Evolutionary conservation across 2,329 filamentous ascomycete genomes (phyloP).

Genomic region (Xylariaceae sp.): DNA sequence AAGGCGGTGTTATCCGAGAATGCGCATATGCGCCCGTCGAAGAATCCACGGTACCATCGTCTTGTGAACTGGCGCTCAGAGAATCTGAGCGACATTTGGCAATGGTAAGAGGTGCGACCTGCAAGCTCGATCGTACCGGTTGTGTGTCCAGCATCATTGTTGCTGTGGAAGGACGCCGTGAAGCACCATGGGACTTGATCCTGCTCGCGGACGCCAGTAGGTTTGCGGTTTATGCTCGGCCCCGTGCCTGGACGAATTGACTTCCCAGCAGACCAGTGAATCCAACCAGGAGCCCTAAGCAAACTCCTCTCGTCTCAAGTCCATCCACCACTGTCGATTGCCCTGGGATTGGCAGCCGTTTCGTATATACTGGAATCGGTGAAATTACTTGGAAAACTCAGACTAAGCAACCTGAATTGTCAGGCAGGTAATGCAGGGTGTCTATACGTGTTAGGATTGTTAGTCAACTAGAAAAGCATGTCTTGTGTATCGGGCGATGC

Average conservation of each 20-base stretch:
- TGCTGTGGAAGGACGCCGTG: slow-evolving; percentile 31
- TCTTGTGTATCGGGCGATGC: slow-evolving; percentile 21
- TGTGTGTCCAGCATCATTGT: slow-evolving; percentile 44
- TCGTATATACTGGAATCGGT: slow-evolving; percentile 3
- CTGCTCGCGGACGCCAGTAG: slow-evolving; percentile 19
- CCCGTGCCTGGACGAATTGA: neutral
- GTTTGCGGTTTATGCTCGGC: slow-evolving; percentile 20
- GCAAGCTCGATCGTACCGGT: slow-evolving; percentile 50
- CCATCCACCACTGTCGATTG: too few relatives aligned
- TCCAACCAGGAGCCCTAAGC: slow-evolving; percentile 2
- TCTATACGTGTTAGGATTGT: slow-evolving; percentile 17
- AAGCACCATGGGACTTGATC: slow-evolving; percentile 34
- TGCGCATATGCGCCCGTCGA: slow-evolving; percentile 40
- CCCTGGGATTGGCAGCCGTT: slow-evolving; percentile 1
- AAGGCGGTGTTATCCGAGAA: slow-evolving; percentile 69
- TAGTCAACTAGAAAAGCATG: slow-evolving; percentile 16
- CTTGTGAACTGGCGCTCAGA: slow-evolving; percentile 24
- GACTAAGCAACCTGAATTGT: slow-evolving; percentile 1
- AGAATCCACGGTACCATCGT: slow-evolving; percentile 22
- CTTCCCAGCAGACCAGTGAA: slow-evolving; percentile 5
- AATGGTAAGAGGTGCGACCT: slow-evolving; percentile 55
- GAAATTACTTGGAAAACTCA: slow-evolving; percentile 1
- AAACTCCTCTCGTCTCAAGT: slow-evolving; percentile 2
- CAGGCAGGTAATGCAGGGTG: slow-evolving; percentile 5
- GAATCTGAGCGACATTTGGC: slow-evolving; percentile 37